Evolutionary conservation across 1,284 basidiomycete genomes (phyloP).

Genomic region (Boletellus deceptivus): DNA sequence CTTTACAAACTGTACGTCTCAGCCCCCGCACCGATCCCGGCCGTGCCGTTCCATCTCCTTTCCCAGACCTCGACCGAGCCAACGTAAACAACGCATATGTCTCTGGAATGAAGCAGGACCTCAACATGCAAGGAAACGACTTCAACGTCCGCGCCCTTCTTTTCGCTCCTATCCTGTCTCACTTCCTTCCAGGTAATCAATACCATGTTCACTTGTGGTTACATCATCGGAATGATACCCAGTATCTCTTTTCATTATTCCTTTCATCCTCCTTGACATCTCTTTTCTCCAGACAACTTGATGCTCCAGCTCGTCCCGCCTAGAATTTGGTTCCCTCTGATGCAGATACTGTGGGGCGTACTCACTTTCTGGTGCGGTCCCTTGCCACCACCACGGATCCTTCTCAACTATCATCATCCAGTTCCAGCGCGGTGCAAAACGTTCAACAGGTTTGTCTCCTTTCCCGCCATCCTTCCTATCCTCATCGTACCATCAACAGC

Average conservation of each 20-base stretch:
- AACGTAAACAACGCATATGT: conserved; percentile 74
- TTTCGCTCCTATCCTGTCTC: neutral
- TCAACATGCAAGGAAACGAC: conserved; percentile 67
- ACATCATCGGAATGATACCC: conserved; percentile 71
- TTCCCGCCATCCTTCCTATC: neutral
- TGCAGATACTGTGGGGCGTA: conserved; percentile 65
- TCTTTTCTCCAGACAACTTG: conserved; percentile 48
- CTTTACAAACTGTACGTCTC: conserved; percentile 57
- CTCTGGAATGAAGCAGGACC: conserved; percentile 80
- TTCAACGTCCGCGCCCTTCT: conserved; percentile 54
- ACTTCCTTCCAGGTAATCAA: conserved; percentile 52
- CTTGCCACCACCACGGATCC: neutral
- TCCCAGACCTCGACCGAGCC: conserved; percentile 59
- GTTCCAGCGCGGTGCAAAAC: conserved; percentile 55
- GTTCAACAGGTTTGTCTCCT: conserved; percentile 48
- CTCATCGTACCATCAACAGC: conserved; percentile 36
- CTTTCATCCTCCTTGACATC: neutral
- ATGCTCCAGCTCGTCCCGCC: conserved; percentile 61
- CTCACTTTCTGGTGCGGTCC: conserved; percentile 56
- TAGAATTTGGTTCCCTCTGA: conserved; percentile 62
- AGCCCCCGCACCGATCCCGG: neutral
- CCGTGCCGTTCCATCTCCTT: neutral
- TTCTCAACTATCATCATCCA: conserved; percentile 22
- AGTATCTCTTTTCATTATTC: conserved; percentile 37
- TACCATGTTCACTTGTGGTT: conserved; percentile 71